Evolutionary conservation across 805 yeast species (phyloP).

Genomic region (Pichia insulana): DNA sequence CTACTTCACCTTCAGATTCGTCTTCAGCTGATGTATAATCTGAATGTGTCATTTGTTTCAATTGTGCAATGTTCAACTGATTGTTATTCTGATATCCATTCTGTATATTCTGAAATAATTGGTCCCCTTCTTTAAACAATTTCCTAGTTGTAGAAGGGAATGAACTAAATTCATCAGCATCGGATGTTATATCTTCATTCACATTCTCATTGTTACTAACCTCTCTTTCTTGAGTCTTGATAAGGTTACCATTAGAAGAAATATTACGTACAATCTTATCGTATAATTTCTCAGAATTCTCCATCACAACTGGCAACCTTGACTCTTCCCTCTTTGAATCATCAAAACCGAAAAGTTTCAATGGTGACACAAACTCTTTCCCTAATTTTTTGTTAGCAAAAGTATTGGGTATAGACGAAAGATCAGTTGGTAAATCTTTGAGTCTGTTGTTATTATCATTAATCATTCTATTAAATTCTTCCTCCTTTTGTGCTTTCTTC

Average conservation of each 20-base stretch:
- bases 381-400: conserved; percentile 22
- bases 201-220: neutral
- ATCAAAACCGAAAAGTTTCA: conserved; percentile 23
- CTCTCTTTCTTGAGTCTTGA: conserved; percentile 7
- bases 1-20: conserved; percentile 3
- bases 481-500: conserved; percentile 19
- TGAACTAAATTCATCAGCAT: conserved; percentile 21
- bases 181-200: conserved; percentile 22
- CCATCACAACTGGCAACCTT: conserved; percentile 3
- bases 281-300: conserved; percentile 6
- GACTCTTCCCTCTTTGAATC: conserved; percentile 5
- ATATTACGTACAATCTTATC: conserved; percentile 5
- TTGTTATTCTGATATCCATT: conserved; percentile 12
- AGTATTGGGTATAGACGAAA: conserved; percentile 21
- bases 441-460: conserved; percentile 16
- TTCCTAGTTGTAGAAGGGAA: conserved; percentile 18
- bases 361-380: conserved; percentile 21
- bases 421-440: conserved; percentile 14
- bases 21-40: conserved; percentile 21
- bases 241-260: conserved; percentile 4
- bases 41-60: conserved; percentile 12
- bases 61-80: conserved; percentile 2
- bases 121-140: conserved; percentile 19
- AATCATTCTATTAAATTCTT: conserved; percentile 16
- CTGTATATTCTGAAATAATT: conserved; percentile 20